These are phyloP conservation scores for Aspergillus ruber DNA, from an alignment of 2,329 filamentous ascomycete species.

Conservation along the genomic window DNA sequence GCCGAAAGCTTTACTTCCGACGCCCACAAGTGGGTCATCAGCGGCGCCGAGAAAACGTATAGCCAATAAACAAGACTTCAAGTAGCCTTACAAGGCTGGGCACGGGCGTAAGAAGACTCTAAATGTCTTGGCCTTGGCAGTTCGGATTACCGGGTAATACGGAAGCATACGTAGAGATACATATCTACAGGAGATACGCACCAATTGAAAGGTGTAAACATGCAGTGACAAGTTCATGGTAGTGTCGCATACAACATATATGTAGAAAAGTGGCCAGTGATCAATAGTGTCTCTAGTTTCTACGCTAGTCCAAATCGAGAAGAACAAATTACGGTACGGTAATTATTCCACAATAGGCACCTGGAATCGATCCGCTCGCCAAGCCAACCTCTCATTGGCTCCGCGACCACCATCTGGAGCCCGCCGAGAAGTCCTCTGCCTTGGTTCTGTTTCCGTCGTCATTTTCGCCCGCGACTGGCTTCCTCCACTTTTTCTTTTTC, in stretches of 20 bases:
- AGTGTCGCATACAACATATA: background rate
- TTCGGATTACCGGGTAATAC: background rate
- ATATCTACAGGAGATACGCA: no score
- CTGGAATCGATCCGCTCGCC: slow-evolving; percentile 6
- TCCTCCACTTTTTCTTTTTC: slow-evolving; percentile 9
- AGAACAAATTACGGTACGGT: no score
- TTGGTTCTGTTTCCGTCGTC: slow-evolving; percentile 2
- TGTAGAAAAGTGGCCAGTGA: background rate
- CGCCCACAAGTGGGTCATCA: background rate
- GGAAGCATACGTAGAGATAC: background rate
- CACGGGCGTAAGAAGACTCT: background rate
- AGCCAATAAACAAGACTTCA: background rate
- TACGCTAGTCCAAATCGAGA: no score
- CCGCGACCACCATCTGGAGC: slow-evolving; percentile 6
- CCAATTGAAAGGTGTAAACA: background rate
- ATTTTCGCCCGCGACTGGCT: slow-evolving; percentile 9
- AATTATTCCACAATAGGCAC: background rate
- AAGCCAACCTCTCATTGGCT: slow-evolving; percentile 8
- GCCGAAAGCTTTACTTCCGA: no score
- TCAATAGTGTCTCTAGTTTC: background rate
- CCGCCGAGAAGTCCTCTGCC: slow-evolving; percentile 1
- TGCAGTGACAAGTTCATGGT: background rate
- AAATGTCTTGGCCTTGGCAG: background rate
- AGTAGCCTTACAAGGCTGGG: background rate
- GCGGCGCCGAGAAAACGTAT: background rate